Conservation (phyloP, 805 yeast species). For the Teunomyces cretensis region DNA sequence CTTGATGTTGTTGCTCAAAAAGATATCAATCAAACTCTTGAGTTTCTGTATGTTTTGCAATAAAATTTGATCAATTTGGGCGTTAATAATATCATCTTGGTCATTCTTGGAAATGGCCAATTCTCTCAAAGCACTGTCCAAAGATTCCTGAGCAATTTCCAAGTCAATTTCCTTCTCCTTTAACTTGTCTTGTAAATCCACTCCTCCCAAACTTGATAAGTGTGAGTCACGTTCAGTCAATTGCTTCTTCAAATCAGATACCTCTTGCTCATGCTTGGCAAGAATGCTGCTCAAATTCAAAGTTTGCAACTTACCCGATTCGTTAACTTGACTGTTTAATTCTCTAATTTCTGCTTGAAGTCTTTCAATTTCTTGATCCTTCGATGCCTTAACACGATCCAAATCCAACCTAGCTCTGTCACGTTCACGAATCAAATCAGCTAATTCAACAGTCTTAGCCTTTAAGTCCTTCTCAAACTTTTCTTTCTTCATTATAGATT, state of each 20-base stretch:
- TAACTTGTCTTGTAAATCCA: slow-evolving; percentile 44
- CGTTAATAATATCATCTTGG: slow-evolving; percentile 53
- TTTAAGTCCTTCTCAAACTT: slow-evolving; percentile 79
- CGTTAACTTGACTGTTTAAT: slow-evolving; percentile 55
- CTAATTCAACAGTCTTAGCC: slow-evolving; percentile 81
- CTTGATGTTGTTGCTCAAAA: slow-evolving; percentile 65
- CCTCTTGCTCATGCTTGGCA: slow-evolving; percentile 61
- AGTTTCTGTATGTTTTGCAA: slow-evolving; percentile 50
- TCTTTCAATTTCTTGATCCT: slow-evolving; percentile 62
- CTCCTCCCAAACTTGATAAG: slow-evolving; percentile 22
- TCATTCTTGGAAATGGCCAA: slow-evolving; percentile 52
- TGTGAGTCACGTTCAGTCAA: slow-evolving; percentile 28
- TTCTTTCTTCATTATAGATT: slow-evolving; percentile 81
- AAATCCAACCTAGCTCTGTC: slow-evolving; percentile 84
- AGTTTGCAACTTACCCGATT: slow-evolving; percentile 61
- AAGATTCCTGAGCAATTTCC: slow-evolving; percentile 74
- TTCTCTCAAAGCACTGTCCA: slow-evolving; percentile 68
- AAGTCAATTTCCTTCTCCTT: slow-evolving; percentile 74
- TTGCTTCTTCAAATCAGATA: slow-evolving; percentile 47
- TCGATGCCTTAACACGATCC: slow-evolving; percentile 65
- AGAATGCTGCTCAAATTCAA: slow-evolving; percentile 60
- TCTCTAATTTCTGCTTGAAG: slow-evolving; percentile 65
- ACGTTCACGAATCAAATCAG: slow-evolving; percentile 84
- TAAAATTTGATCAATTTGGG: slow-evolving; percentile 56
- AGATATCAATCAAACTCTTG: slow-evolving; percentile 61